A percentile compares a stretch with the other conserved stretches of the same genome.
Evolutionary conservation across 345 rosid species (phyloP).

Genomic region (Eutrema heterophyllum): DNA sequence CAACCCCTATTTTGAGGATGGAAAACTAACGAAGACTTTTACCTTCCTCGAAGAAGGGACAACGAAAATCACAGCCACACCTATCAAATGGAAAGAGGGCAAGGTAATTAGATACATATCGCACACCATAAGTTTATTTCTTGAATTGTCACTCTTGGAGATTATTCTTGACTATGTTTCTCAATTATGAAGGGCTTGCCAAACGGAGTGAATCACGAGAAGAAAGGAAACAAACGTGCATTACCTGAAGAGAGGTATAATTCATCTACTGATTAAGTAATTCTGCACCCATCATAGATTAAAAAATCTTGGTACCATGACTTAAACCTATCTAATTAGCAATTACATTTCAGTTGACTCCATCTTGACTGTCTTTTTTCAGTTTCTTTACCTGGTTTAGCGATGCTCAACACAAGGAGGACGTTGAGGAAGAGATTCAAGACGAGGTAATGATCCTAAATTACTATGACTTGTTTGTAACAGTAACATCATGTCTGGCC

Average conservation of each 20-base stretch:
- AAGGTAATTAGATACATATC: slow-evolving; percentile 38
- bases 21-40: slow-evolving; percentile 72
- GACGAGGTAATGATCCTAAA: slow-evolving; percentile 58
- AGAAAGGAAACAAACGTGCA: slow-evolving; percentile 84
- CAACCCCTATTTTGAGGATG: slow-evolving; percentile 81
- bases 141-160: background rate
- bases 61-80: slow-evolving; percentile 62
- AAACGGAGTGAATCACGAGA: slow-evolving; percentile 78
- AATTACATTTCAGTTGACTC: background rate
- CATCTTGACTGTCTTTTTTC: slow-evolving; percentile 18
- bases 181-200: slow-evolving; percentile 54
- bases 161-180: slow-evolving; percentile 2
- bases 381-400: slow-evolving; percentile 91
- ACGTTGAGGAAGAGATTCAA: slow-evolving; percentile 49
- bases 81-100: slow-evolving; percentile 89
- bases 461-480: background rate
- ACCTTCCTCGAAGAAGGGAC: slow-evolving; percentile 81
- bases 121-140: background rate
- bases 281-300: background rate
- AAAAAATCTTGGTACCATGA: slow-evolving; percentile 1
- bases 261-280: slow-evolving; percentile 7
- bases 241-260: slow-evolving; percentile 68
- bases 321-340: background rate
- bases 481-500: background rate
- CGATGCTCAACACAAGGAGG: slow-evolving; percentile 54